Evolutionary conservation across 192 early-diverging fungal species (phyloP).

Genomic region (Borealophlyctis nickersoniae): DNA sequence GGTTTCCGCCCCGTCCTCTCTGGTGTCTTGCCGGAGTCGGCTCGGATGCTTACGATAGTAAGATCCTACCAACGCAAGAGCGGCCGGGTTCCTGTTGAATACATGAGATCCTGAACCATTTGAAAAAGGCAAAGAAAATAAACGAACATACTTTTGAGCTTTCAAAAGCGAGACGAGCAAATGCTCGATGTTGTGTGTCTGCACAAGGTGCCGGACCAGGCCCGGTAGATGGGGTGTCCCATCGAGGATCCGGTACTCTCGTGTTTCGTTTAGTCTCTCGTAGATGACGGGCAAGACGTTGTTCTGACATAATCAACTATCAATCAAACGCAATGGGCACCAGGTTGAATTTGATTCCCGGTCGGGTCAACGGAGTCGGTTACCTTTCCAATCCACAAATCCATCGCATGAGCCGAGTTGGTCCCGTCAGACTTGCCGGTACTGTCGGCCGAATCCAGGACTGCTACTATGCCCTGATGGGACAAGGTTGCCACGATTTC

Average conservation of each 20-base stretch:
- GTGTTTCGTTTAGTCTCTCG: slow-evolving; percentile 11
- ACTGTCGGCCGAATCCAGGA: background rate
- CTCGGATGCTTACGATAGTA: too few relatives aligned
- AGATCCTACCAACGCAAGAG: too few relatives aligned
- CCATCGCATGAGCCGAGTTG: slow-evolving; percentile 4
- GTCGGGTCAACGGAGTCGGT: background rate
- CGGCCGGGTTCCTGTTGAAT: too few relatives aligned
- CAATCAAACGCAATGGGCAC: background rate
- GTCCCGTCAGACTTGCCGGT: background rate
- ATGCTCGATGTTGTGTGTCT: slow-evolving; percentile 11
- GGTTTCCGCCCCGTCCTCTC: too few relatives aligned
- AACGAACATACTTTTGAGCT: slow-evolving; percentile 21
- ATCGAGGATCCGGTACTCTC: slow-evolving; percentile 19
- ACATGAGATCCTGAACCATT: too few relatives aligned
- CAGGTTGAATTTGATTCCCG: background rate
- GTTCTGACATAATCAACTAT: background rate
- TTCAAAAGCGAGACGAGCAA: slow-evolving; percentile 9
- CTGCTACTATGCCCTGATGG: background rate
- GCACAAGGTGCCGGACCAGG: slow-evolving; percentile 15
- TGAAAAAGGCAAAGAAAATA: too few relatives aligned
- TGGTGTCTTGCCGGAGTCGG: too few relatives aligned
- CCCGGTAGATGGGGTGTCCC: slow-evolving; percentile 5
- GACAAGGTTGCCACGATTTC: background rate
- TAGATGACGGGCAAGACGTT: slow-evolving; percentile 22
- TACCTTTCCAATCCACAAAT: slow-evolving; percentile 25